Evolutionary conservation across 257 asterid species (phyloP), one percentile per base, ranked within the genome.

Genomic region (Forsythia suspensa): DNA sequence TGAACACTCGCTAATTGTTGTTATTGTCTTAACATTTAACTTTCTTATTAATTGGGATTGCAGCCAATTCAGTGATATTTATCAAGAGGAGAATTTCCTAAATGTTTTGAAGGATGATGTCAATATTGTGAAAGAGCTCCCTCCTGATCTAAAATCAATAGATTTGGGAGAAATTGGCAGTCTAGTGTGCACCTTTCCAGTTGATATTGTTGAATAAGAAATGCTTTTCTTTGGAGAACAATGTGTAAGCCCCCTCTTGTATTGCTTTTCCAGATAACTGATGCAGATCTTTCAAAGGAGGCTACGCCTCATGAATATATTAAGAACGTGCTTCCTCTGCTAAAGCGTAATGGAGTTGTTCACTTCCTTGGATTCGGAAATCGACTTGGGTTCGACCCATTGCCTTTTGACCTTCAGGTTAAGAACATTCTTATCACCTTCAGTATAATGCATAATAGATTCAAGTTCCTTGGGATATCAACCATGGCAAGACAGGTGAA

Each of bases 351-450:
- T 80, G 87, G 91, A 72, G 88, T 91, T 39, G 97, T 95, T 82
- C 98, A 93, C 86, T 91, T 95, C 81, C 97, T 95, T 37, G 99
- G 99, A 84, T 95, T 87, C 85, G 99, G 97, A 18, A 95, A 95
- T 77, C 88, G 99, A 6, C 96, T 95, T 18, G 98, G 96, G 12
- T 95, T 95, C 72, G 96, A 92, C 71, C 94, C 95, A 8, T 55
- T 96, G 80, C 95, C 98, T 70, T 77, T 82, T 79, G 86, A 92
- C 76, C 87, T 95, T 77, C 98, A 95, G 97, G 98, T 95, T 73
- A 71, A 72, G 10, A 24, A 67, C 52, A 48, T 39, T 20, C 48
- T 4, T 29, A 3, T 18, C 51, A 43, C 11, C 38, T 41, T 38
- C 15, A 63, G 9, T 29, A 21, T 16, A 8, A 38, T 57, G 2